Evolutionary conservation across 371 early-diverging fungal species (phyloP).

Genomic region (Zopfochytrium polystomum): DNA sequence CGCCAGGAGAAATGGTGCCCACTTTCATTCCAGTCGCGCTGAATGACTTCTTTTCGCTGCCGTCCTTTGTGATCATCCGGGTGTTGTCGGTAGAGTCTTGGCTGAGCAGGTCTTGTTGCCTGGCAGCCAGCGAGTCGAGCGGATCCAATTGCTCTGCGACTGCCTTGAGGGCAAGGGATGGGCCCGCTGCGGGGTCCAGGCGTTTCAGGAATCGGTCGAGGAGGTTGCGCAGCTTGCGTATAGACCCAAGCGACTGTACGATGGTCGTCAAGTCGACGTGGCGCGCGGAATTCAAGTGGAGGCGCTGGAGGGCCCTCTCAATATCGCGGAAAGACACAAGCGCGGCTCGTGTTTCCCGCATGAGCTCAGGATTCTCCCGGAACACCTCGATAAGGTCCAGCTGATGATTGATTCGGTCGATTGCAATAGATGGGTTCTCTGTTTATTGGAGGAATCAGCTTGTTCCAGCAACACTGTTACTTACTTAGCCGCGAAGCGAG

Average conservation of each 20-base stretch:
- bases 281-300: constrained; percentile 28
- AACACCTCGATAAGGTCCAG: constrained; percentile 37
- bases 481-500: constrained; percentile 64
- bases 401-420: constrained; percentile 39
- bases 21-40: too few species aligned
- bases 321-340: constrained; percentile 32
- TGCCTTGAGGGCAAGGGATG: background rate
- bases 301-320: constrained; percentile 38
- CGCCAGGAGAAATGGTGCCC: constrained; percentile 18
- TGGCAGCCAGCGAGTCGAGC: background rate
- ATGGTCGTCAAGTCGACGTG: constrained; percentile 30
- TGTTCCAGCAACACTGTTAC: background rate
- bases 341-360: constrained; percentile 14
- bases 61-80: too few species aligned
- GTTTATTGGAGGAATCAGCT: constrained; percentile 2
- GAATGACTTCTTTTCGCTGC: too few species aligned
- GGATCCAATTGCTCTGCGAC: background rate
- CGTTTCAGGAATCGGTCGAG: background rate
- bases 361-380: constrained; percentile 21
- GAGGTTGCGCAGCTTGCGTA: constrained; percentile 3
- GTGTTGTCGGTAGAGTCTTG: too few species aligned
- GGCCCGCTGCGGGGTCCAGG: too few species aligned
- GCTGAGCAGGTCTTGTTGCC: background rate
- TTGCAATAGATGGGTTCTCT: constrained; percentile 37
- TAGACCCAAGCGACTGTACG: constrained; percentile 21